phyloP scores from a whole-genome alignment of 129 eudicot species.

The carrot (Daucus carota) region DNA sequence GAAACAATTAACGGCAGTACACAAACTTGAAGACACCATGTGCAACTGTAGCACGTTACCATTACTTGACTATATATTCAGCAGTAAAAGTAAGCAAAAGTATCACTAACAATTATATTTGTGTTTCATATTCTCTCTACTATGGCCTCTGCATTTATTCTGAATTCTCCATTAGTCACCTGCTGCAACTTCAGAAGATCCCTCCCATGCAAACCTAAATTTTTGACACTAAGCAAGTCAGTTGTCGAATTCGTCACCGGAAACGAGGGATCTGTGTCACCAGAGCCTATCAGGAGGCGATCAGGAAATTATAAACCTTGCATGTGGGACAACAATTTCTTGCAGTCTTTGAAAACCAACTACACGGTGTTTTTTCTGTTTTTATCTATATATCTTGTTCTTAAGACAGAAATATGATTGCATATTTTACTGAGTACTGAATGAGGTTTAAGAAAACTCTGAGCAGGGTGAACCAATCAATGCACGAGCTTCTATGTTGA shows the following conservation, averaged over 20 bases:
- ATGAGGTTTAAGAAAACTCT: background rate
- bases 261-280: background rate
- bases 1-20: too few species aligned
- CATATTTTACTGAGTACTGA: background rate
- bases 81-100: background rate
- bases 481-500: background rate
- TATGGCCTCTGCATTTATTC: background rate
- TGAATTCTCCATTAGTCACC: background rate
- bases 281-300: background rate
- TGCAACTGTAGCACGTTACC: too few species aligned
- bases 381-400: background rate
- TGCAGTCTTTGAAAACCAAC: background rate
- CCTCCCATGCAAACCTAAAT: background rate
- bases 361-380: background rate
- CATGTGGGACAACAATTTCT: background rate
- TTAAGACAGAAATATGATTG: background rate
- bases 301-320: constrained; percentile 5
- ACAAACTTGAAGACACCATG: too few species aligned
- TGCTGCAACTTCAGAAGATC: background rate
- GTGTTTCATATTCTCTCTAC: background rate
- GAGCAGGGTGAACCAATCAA: background rate
- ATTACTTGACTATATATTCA: background rate
- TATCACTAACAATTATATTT: background rate
- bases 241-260: background rate
- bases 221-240: background rate